Base-by-base conservation (phyloP, 2,329 filamentous ascomycete species). In the Fusarium humuli region DNA sequence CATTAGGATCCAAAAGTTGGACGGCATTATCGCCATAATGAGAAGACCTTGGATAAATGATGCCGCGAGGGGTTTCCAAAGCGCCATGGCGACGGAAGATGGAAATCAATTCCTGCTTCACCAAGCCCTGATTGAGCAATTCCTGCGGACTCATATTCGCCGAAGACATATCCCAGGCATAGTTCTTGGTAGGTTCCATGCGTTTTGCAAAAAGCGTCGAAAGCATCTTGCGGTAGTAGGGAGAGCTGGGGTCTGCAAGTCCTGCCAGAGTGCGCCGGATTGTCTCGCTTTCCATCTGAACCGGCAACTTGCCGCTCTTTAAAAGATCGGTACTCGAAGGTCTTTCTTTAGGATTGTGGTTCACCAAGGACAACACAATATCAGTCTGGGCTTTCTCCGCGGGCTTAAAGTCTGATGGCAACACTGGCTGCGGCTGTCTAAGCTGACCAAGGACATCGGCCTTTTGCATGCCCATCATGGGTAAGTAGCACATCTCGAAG, bases 1-100 rank as follows among this genome's bases (percentile, higher is more conserved):
- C 96, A 66, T 91, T 92, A 3, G 90, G 85, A 77, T 97, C 94
- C 27, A 99, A 84, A 16, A 98, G 81, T 65, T 93, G 91, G 18
- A 97, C 92, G 16, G 92, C 91, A 72, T 92, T 92, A 52, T 86
- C 77, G 47, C 84, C 76, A 76, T 98, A 98, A 76, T 95, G 90
- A 12, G 88, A 85, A 1, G 94, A 97, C 46, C 91, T 88, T 3
- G 96, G 96, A 68, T 98, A 94, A 6, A 98, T 83, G 30, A 88
- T 86, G 69, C 90, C 91, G 57, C 94, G 88, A 25, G 90, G 87
- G 4, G 88, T 88, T 80, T 98, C 94, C 10, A 98, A 87, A 4
- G 95, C 96, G 2, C 96, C 96, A 77, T 99, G 96, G 34, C 91
- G 88, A 23, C 92, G 90, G 74, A 99, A 99, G 18, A 98, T 92